Evolutionary conservation across 345 rosid species (phyloP), one percentile per base, ranked within the genome.

Genomic region (Combretum micranthum): DNA sequence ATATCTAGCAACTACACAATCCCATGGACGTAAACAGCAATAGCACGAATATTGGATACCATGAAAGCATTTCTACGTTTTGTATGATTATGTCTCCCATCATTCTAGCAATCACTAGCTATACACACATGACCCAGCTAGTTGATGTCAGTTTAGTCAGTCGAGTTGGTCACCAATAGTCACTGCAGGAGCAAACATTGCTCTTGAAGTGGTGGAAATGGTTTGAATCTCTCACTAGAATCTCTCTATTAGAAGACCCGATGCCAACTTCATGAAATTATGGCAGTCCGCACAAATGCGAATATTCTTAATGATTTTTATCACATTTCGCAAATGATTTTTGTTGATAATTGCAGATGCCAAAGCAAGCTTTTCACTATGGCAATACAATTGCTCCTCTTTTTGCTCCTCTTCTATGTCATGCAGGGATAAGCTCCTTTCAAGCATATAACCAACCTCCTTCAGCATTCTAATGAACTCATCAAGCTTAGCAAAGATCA

Each of bases 231-330:
- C 94, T 80, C 37, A 87, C 81, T 55, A 87, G 63, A 60, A 90
- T 83, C 73, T 85, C 88, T 67, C 70, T 90, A 6, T 70, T 58
- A 85, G 84, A 66, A 79, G 69, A 64, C 63, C 64, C 23, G 97
- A 75, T 0, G 88, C 96, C n/a, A n/a, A n/a, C n/a, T n/a, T n/a
- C n/a, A n/a, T n/a, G n/a, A n/a, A n/a, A n/a, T n/a, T n/a, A n/a
- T 90, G 97, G 69, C 94, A 90, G 66, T 90, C 94, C 14, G 85
- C 79, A 67, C 94, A 87, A 4, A 87, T 85, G 18, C 91, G 74
- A 21, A 85, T 85, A 70, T 87, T 87, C 82, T 90, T 87, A 82
- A 78, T 71, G 49, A 87, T 87, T 66, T 77, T 79, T 50, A 83
- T 76, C 21, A 67, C 55, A 48, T 70, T 65, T 14, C 62, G 60